These are phyloP conservation scores for Aureobasidium sp. DNA, from an alignment of 2,329 filamentous ascomycete species.

Conservation along the genomic window DNA sequence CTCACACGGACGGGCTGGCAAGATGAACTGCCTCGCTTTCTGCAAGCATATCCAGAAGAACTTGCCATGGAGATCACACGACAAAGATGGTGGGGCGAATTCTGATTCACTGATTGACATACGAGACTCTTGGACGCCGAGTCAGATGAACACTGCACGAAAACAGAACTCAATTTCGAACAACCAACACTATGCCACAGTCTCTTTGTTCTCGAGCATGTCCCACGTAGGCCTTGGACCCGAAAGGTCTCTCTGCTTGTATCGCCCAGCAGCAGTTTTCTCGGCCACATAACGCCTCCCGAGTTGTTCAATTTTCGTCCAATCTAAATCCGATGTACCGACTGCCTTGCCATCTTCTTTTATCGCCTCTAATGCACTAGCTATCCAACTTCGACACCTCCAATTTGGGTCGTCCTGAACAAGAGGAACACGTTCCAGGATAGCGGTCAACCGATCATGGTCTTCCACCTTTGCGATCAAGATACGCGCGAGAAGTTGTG, in stretches of 20 bases:
- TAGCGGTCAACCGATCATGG: neutral
- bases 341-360: conserved; percentile 32
- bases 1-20: conserved; percentile 34
- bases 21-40: conserved; percentile 28
- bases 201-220: conserved; percentile 23
- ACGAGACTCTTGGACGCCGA: too few relatives aligned
- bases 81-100: conserved; percentile 1
- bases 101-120: neutral
- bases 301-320: conserved; percentile 31
- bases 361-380: conserved; percentile 30
- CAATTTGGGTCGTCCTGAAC: neutral
- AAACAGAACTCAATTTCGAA: too few relatives aligned
- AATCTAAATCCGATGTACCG: conserved; percentile 34
- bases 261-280: conserved; percentile 28
- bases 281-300: conserved; percentile 32
- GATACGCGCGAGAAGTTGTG: neutral
- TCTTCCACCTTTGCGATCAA: neutral
- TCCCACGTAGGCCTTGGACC: conserved; percentile 27
- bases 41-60: conserved; percentile 31
- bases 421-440: neutral
- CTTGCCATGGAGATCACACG: conserved; percentile 35
- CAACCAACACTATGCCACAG: neutral
- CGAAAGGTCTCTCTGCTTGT: conserved; percentile 17
- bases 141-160: too few relatives aligned
- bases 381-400: conserved; percentile 30